Evolutionary conservation across 2,329 filamentous ascomycete genomes (phyloP).

Genomic region (Penicillium sumatraense): DNA sequence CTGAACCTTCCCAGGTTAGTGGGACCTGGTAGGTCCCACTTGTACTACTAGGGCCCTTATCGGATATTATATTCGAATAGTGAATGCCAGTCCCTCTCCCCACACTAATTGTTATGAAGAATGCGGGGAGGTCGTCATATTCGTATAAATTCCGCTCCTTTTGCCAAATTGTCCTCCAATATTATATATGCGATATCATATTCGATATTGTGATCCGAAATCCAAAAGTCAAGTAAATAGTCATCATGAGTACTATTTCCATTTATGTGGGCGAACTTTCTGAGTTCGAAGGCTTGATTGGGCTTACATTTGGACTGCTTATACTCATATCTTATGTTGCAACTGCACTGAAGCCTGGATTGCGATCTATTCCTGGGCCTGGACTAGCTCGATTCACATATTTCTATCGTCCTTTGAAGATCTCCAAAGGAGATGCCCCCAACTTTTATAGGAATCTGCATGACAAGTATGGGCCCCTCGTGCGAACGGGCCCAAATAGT

Average conservation of each 20-base stretch:
- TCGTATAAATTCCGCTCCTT: too few relatives aligned
- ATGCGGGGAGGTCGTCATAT: background rate
- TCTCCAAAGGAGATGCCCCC: conserved; percentile 9
- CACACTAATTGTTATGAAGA: background rate
- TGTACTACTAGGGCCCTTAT: too few relatives aligned
- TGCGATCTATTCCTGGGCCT: conserved; percentile 12
- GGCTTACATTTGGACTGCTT: background rate
- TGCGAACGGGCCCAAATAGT: conserved; percentile 35
- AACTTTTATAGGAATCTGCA: conserved; percentile 25
- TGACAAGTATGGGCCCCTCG: conserved; percentile 29
- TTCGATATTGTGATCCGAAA: background rate
- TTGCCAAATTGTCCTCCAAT: too few relatives aligned
- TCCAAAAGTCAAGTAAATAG: background rate
- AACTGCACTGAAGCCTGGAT: conserved; percentile 4
- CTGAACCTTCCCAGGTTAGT: too few relatives aligned
- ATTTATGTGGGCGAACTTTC: background rate
- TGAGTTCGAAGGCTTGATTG: background rate
- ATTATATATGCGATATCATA: too few relatives aligned
- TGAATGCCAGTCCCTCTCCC: background rate
- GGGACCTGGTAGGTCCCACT: background rate
- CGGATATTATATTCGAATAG: background rate
- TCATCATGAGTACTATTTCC: background rate
- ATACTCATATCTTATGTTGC: background rate
- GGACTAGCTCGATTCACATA: conserved; percentile 6
- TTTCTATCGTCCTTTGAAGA: conserved; percentile 11